phyloP scores from a whole-genome alignment of 345 rosid species.

The Draba incana region DNA sequence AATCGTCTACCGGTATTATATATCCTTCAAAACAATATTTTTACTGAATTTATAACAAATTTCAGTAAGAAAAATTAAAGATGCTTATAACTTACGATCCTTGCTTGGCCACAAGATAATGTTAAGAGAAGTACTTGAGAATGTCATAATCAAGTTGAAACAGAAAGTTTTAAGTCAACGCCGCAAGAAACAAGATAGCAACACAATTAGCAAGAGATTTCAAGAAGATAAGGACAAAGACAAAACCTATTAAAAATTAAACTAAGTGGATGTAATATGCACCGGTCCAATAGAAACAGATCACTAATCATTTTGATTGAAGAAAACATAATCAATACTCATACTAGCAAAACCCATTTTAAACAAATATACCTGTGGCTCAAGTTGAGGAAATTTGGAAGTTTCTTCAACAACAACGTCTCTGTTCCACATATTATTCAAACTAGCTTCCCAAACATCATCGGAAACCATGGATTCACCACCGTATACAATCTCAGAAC shows the following conservation, averaged over 20 bases:
- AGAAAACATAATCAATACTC: conserved; percentile 12
- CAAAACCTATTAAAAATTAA: too few relatives aligned
- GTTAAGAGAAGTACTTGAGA: too few relatives aligned
- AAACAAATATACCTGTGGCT: conserved; percentile 56
- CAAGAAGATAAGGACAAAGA: too few relatives aligned
- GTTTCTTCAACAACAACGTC: conserved; percentile 70
- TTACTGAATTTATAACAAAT: background rate
- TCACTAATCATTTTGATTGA: background rate
- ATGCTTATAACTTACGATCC: background rate
- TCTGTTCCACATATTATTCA: conserved; percentile 75
- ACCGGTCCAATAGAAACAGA: too few relatives aligned
- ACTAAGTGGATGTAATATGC: too few relatives aligned
- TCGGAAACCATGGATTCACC: conserved; percentile 64
- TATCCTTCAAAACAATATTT: background rate
- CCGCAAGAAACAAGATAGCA: conserved; percentile 8
- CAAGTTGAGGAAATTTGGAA: conserved; percentile 67
- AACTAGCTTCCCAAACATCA: conserved; percentile 63
- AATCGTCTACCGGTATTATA: background rate
- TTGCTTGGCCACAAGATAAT: too few relatives aligned
- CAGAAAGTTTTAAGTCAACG: conserved; percentile 21
- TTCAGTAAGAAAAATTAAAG: background rate
- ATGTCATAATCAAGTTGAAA: background rate
- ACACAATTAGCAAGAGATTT: background rate
- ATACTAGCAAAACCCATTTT: background rate
- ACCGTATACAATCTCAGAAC: conserved; percentile 84